Percentiles rank a stretch among this genome's conserved stretches.
Conservation (phyloP, 352 stramenopile genomes). For the Phytophthora uliginosa region DNA sequence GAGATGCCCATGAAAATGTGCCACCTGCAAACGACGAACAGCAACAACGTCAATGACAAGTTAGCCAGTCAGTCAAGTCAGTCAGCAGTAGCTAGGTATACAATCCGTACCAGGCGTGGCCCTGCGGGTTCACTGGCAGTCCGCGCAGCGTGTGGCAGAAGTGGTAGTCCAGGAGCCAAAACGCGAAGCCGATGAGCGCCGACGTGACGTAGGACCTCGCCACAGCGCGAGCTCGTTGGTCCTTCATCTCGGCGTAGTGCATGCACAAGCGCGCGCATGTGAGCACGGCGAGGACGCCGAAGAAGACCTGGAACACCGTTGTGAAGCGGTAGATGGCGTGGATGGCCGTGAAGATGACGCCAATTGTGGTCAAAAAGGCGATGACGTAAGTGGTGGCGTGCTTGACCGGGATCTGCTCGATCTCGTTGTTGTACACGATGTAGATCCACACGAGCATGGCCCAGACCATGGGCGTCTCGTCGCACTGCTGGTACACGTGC, state of each 20-base stretch:
- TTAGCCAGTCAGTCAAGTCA: not conserved
- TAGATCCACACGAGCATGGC: slow-evolving; percentile 85
- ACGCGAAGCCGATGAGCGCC: slow-evolving; percentile 67
- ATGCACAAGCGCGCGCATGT: slow-evolving; percentile 59
- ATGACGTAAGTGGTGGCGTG: slow-evolving; percentile 54
- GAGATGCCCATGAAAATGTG: slow-evolving; percentile 67
- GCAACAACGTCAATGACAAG: not conserved
- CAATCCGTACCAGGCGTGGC: slow-evolving; percentile 72
- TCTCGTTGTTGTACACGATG: slow-evolving; percentile 86
- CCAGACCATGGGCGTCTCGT: slow-evolving; percentile 91
- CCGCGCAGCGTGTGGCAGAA: slow-evolving; percentile 65
- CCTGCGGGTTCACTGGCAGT: slow-evolving; percentile 81
- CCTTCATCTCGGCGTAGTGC: slow-evolving; percentile 72
- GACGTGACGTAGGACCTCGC: slow-evolving; percentile 71
- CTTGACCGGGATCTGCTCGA: slow-evolving; percentile 53
- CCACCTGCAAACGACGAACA: slow-evolving; percentile 9
- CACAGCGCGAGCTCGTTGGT: slow-evolving; percentile 61
- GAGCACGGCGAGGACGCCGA: slow-evolving; percentile 65
- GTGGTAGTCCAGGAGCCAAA: slow-evolving; percentile 89
- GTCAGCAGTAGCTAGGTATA: not conserved
- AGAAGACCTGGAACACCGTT: slow-evolving; percentile 83
- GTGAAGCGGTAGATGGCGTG: slow-evolving; percentile 86
- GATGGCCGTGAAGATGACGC: slow-evolving; percentile 72
- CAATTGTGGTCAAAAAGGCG: slow-evolving; percentile 60
- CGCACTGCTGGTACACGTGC: slow-evolving; percentile 85